Conservation (phyloP, 164 flowering plant species). For the Nymphaea thermarum region DNA sequence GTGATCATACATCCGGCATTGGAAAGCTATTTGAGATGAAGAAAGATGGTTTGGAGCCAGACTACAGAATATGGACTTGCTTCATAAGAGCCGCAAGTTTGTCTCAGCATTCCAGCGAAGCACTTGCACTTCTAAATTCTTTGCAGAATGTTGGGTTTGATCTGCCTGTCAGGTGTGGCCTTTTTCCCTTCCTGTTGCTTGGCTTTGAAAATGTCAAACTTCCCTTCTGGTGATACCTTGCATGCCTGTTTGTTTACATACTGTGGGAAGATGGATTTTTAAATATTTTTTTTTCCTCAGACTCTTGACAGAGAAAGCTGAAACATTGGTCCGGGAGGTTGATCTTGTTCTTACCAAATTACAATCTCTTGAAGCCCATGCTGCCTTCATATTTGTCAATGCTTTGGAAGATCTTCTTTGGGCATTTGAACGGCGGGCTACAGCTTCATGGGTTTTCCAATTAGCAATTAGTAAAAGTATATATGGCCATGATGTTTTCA, state of each 20-base stretch:
- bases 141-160: constrained; percentile 63
- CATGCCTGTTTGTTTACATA: not conserved
- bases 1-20: constrained; percentile 53
- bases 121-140: constrained; percentile 50
- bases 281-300: constrained; percentile 22
- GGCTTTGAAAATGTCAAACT: too few relatives aligned
- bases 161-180: constrained; percentile 70
- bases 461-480: constrained; percentile 65
- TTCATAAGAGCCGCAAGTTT: constrained; percentile 88
- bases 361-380: constrained; percentile 59
- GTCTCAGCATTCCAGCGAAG: constrained; percentile 40
- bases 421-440: constrained; percentile 92
- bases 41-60: constrained; percentile 65
- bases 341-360: constrained; percentile 47
- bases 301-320: constrained; percentile 58
- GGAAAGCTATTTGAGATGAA: constrained; percentile 73
- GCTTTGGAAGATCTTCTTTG: constrained; percentile 80
- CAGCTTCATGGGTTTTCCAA: constrained; percentile 95
- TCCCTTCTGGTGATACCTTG: too few relatives aligned
- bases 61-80: constrained; percentile 93
- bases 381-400: constrained; percentile 87
- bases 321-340: constrained; percentile 46
- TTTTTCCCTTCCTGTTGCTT: not conserved
- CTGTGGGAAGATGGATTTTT: not conserved
- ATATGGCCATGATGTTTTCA: constrained; percentile 58